Conservation (phyloP, 2,329 filamentous ascomycete genomes). For the Sarocladium strictum region DNA sequence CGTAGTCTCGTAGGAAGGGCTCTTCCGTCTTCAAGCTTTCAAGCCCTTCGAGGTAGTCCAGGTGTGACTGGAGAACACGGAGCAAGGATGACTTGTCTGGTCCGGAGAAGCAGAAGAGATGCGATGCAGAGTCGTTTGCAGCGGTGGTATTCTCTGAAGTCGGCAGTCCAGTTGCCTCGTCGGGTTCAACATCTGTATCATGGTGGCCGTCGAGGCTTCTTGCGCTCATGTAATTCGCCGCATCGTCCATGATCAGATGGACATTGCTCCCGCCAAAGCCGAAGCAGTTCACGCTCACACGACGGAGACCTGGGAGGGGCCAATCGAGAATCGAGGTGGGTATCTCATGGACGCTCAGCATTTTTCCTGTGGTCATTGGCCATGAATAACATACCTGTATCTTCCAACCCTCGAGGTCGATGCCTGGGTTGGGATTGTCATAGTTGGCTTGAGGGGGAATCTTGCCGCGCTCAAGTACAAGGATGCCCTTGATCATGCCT, state of each 20-base stretch:
- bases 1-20: neutral
- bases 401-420: neutral
- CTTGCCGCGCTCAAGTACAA: slow-evolving; percentile 41
- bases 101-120: too few species aligned
- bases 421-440: neutral
- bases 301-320: slow-evolving; percentile 21
- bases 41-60: neutral
- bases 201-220: neutral
- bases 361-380: neutral
- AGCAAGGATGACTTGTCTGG: neutral
- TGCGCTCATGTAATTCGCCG: slow-evolving; percentile 21
- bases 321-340: slow-evolving; percentile 34
- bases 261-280: slow-evolving; percentile 54
- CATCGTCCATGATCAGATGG: slow-evolving; percentile 42
- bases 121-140: too few species aligned
- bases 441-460: slow-evolving; percentile 50
- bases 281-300: slow-evolving; percentile 51
- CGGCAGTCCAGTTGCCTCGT: neutral
- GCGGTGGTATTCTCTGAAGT: too few species aligned
- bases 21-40: neutral
- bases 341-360: slow-evolving; percentile 32
- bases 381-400: neutral
- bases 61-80: neutral
- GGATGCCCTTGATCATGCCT: slow-evolving; percentile 46
- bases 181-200: neutral